Conservation (phyloP, 2,329 filamentous ascomycete species). For the Arthrobotrys conoides region DNA sequence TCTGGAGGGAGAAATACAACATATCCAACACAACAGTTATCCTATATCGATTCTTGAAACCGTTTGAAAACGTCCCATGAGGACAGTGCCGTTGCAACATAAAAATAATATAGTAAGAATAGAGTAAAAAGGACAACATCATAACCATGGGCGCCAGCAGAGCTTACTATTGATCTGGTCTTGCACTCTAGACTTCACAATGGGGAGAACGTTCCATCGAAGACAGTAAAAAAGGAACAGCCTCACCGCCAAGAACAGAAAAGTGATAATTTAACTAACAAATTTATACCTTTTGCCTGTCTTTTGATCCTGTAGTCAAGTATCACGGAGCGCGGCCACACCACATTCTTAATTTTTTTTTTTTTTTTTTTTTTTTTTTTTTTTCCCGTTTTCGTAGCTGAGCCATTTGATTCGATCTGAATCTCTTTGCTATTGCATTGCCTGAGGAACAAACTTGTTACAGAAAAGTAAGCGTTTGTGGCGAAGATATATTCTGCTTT, state of each 20-base stretch:
- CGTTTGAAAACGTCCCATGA: not conserved
- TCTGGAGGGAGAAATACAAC: constrained; percentile 18
- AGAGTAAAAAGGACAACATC: not conserved
- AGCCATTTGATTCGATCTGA: not conserved
- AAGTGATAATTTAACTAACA: not conserved
- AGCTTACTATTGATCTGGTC: too few species aligned
- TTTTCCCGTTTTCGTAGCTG: not conserved
- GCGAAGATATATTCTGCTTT: constrained; percentile 24
- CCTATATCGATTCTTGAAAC: not conserved
- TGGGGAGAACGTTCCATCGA: not conserved
- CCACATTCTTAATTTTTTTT: not conserved
- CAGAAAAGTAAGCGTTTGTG: constrained; percentile 6
- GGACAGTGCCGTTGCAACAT: constrained; percentile 5
- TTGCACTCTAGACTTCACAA: too few species aligned
- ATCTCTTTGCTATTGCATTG: not conserved
- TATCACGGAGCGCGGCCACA: not conserved
- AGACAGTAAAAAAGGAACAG: not conserved
- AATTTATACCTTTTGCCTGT: not conserved
- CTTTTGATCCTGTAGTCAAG: not conserved
- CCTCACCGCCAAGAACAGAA: too few species aligned
- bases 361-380: too few species aligned
- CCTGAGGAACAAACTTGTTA: not conserved
- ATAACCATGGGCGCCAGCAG: not conserved
- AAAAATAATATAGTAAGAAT: not conserved
- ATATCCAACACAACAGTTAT: constrained; percentile 32